phyloP scores from a whole-genome alignment of 208 protist genomes.

The Acanthamoeba lenticulata region DNA sequence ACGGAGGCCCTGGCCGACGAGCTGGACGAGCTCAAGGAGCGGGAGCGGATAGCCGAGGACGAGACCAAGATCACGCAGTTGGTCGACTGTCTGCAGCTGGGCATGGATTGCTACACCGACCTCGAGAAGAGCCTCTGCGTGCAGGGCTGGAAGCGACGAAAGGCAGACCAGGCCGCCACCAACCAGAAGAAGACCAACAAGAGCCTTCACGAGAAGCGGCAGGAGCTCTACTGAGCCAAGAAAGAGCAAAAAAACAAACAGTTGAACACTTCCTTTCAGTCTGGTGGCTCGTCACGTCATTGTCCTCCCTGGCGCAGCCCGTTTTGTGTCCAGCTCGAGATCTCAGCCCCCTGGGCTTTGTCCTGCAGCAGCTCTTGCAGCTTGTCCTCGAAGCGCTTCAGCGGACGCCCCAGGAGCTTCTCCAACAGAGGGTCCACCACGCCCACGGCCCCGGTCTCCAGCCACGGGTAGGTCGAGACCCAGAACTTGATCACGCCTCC shows the following conservation, averaged over 20 bases:
- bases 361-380: background rate
- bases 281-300: no score
- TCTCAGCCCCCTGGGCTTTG: background rate
- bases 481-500: background rate
- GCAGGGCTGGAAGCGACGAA: constrained; percentile 36
- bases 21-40: constrained; percentile 57
- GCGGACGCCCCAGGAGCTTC: background rate
- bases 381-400: background rate
- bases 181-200: background rate
- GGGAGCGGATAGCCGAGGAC: constrained; percentile 2
- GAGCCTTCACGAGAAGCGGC: background rate
- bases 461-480: background rate
- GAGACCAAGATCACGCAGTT: constrained; percentile 52
- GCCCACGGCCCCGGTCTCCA: background rate
- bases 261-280: no score
- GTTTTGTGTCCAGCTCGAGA: background rate
- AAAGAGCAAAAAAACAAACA: no score
- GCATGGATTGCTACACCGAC: constrained; percentile 43
- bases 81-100: constrained; percentile 37
- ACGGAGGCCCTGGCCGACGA: constrained; percentile 38
- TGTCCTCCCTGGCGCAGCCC: background rate
- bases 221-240: background rate
- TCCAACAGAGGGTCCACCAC: background rate
- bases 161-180: background rate
- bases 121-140: constrained; percentile 49